Base-by-base conservation (phyloP, 306 rosid species). In the Rosa rugosa region DNA sequence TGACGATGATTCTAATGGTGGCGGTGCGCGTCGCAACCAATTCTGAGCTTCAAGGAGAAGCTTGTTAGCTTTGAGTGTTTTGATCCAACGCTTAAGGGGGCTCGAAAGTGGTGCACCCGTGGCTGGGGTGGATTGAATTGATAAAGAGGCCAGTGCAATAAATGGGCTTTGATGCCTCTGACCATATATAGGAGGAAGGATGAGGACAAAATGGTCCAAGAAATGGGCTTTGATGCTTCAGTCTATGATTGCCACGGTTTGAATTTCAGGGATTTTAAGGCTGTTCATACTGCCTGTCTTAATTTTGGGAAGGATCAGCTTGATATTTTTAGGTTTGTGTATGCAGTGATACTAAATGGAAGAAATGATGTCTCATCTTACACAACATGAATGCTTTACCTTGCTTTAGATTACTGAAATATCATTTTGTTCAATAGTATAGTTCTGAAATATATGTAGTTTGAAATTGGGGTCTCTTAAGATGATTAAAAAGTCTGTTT, bases 61-160 rank as follows among this genome's bases (percentile, higher is more conserved):
- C 36, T 31, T 31, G 36, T 31, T 31, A 31, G 36, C 36, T 31
- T 2, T 31, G 36, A 31, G 36, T 31, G 3, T 31, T 31, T 31
- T 31, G 36, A 31, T 31, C 36, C 36, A 31, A 31, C 36, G 36
- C 36, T 31, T 31, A 31, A 31, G 36, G 36, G 36, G 36, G 36
- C 36, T 31, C 2, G 36, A 31, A 93, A 82, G 51, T 95, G 83
- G 91, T 90, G 73, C 99, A 95, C 51, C 97, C 97, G 2, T 95
- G 99, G 99, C 96, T 97, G 65, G 97, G 93, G 87, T 95, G 99
- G 99, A 85, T 95, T 22, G 98, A 93, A 41, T 73, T 95, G 84
- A 90, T 95, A 92, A 94, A 93, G 87, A 93, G 90, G 78, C 80
- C 93, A 84, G 98, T 95, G 77, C 88, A 85, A n/a, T n/a, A n/a